A percentile compares a stretch with the other conserved stretches of the same genome.
These are phyloP conservation scores for Cymbopogon citratus DNA, from an alignment of 176 grass and related monocot genomes.

Conservation along the genomic window DNA sequence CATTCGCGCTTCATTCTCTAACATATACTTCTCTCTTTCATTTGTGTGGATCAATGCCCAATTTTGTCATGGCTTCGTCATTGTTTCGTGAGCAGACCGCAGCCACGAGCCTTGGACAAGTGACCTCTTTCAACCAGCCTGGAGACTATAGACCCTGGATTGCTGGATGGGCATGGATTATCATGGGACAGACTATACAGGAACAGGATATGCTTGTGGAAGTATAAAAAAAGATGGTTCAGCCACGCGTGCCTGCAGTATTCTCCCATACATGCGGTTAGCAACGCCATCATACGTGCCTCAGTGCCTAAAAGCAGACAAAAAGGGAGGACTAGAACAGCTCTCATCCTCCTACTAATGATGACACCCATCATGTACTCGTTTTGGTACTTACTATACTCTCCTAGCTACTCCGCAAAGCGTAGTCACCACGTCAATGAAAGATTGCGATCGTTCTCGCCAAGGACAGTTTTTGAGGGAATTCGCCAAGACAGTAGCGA, in stretches of 20 bases:
- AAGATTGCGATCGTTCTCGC: neutral
- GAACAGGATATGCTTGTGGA: neutral
- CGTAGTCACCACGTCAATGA: neutral
- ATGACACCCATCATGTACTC: neutral
- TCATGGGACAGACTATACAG: neutral
- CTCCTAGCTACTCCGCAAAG: neutral
- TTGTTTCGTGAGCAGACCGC: neutral
- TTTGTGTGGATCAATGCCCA: neutral
- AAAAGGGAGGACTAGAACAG: neutral
- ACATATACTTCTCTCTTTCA: neutral
- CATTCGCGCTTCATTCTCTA: neutral
- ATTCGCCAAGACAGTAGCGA: neutral
- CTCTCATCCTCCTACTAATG: neutral
- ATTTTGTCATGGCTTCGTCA: neutral
- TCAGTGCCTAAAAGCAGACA: neutral
- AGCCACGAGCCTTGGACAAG: neutral
- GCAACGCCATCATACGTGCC: neutral
- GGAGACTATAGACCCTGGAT: neutral
- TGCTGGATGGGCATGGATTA: neutral
- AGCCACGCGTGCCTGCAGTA: neutral
- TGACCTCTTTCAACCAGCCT: too few species aligned
- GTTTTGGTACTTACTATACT: neutral
- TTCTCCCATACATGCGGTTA: too few species aligned
- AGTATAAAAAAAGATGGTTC: too few species aligned
- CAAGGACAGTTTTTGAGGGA: neutral